Conservation (phyloP, 768 basidiomycete species). For the Boletellus ananiceps region DNA sequence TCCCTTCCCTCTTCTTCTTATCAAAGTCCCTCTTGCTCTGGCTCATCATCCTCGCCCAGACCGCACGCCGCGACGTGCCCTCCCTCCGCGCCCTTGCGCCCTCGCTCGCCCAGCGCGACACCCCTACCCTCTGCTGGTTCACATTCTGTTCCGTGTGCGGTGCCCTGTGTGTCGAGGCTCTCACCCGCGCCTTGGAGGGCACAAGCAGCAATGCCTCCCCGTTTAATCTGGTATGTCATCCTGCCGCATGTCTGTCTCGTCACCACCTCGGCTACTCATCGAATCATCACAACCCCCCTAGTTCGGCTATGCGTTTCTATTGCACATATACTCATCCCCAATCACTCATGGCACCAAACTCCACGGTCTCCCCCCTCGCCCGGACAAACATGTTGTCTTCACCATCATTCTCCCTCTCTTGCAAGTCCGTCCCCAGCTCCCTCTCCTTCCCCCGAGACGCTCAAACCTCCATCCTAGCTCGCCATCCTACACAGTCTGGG, state of each 20-base stretch:
- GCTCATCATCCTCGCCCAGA: slow-evolving; percentile 55
- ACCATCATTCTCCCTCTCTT: slow-evolving; percentile 69
- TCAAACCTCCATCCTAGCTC: slow-evolving; percentile 36
- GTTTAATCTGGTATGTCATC: slow-evolving; percentile 61
- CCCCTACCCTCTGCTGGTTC: slow-evolving; percentile 65
- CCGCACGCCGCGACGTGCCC: slow-evolving; percentile 33
- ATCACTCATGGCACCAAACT: slow-evolving; percentile 46
- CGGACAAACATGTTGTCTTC: slow-evolving; percentile 69
- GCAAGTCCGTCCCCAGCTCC: slow-evolving; percentile 43
- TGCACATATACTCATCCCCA: slow-evolving; percentile 70
- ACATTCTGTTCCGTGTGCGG: slow-evolving; percentile 67
- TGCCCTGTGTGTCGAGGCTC: slow-evolving; percentile 59
- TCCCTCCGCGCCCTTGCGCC: slow-evolving; percentile 31
- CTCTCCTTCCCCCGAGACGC: background rate
- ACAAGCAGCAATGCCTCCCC: slow-evolving; percentile 52
- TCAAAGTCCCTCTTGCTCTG: slow-evolving; percentile 53
- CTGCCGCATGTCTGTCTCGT: background rate
- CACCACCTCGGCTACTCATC: slow-evolving; percentile 1
- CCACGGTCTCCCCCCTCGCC: slow-evolving; percentile 50
- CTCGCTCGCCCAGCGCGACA: slow-evolving; percentile 46
- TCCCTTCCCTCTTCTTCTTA: slow-evolving; percentile 63
- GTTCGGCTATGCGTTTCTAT: slow-evolving; percentile 74
- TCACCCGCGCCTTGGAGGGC: slow-evolving; percentile 67
- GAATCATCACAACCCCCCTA: slow-evolving; percentile 19
- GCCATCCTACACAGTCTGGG: slow-evolving; percentile 62